These are phyloP conservation scores for Xylariaceae sp. DNA, from an alignment of 2,329 filamentous ascomycete genomes.

Conservation along the genomic window DNA sequence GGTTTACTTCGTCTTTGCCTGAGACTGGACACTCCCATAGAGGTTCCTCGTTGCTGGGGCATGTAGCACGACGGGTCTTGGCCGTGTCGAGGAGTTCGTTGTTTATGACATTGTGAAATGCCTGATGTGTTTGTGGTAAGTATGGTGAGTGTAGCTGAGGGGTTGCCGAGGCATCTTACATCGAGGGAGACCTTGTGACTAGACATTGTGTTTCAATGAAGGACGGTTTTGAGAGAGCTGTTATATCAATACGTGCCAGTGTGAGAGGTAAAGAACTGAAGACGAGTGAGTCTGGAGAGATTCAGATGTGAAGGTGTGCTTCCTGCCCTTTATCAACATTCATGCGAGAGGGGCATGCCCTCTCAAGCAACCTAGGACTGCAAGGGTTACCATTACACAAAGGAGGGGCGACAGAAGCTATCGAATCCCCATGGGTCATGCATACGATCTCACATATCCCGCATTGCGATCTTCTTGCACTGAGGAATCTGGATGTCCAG, in stretches of 20 bases:
- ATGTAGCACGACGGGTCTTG: slow-evolving; percentile 42
- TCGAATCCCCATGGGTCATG: too few relatives aligned
- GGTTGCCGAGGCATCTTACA: not conserved
- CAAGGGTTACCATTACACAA: too few relatives aligned
- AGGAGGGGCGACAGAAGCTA: too few relatives aligned
- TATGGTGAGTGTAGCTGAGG: not conserved
- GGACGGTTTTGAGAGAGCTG: not conserved
- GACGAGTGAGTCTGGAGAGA: not conserved
- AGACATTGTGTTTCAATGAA: not conserved
- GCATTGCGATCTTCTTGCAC: too few relatives aligned
- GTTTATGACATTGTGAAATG: slow-evolving; percentile 47
- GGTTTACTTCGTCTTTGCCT: slow-evolving; percentile 44
- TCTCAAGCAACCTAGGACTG: not conserved
- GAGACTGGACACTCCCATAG: slow-evolving; percentile 46
- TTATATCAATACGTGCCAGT: not conserved
- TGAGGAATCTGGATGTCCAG: too few relatives aligned
- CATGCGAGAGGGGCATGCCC: not conserved
- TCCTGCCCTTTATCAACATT: not conserved
- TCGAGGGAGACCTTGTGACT: not conserved
- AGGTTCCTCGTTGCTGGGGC: slow-evolving; percentile 43
- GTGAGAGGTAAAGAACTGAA: not conserved
- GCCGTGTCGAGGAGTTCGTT: slow-evolving; percentile 42
- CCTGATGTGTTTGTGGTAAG: not conserved
- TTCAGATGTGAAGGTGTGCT: not conserved
- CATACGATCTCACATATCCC: too few relatives aligned